Conservation (phyloP, 768 basidiomycete genomes). For the Fomitopsis pulvina region DNA sequence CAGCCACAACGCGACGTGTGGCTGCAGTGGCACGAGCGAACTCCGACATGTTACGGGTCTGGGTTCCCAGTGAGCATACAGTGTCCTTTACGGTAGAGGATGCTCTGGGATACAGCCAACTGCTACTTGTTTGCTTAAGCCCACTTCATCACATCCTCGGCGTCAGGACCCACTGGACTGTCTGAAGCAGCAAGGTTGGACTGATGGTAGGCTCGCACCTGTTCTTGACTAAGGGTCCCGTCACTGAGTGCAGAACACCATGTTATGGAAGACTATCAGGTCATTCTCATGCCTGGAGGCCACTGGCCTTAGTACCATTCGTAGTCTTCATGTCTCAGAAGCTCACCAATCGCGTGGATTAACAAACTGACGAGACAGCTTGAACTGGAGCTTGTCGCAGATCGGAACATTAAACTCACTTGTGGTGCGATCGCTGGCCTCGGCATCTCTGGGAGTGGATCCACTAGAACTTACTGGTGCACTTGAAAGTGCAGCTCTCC, state of each 20-base stretch:
- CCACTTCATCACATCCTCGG: constrained; percentile 50
- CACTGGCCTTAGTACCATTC: no score
- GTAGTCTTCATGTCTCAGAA: no score
- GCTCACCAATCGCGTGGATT: constrained; percentile 78
- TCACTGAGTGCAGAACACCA: constrained; percentile 64
- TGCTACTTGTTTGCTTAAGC: no score
- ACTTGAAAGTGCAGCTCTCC: constrained; percentile 75
- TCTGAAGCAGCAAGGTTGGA: constrained; percentile 71
- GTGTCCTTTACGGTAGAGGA: no score
- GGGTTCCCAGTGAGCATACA: no score
- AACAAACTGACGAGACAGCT: constrained; percentile 34
- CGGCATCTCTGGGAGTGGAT: constrained; percentile 67
- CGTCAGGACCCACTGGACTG: constrained; percentile 51
- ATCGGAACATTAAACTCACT: not conserved
- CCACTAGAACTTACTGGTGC: constrained; percentile 66
- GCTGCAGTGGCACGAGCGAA: no score
- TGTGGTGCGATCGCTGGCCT: constrained; percentile 73
- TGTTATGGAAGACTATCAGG: constrained; percentile 63
- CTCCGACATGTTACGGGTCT: no score
- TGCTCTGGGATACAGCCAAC: no score
- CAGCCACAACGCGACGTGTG: no score
- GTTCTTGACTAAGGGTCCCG: constrained; percentile 53
- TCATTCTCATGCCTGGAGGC: not conserved
- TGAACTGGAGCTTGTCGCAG: constrained; percentile 17
- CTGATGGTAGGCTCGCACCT: constrained; percentile 64